These are phyloP conservation scores for Alisma plantagoaquatica DNA, from an alignment of 106 monocot genomes.

Conservation along the genomic window DNA sequence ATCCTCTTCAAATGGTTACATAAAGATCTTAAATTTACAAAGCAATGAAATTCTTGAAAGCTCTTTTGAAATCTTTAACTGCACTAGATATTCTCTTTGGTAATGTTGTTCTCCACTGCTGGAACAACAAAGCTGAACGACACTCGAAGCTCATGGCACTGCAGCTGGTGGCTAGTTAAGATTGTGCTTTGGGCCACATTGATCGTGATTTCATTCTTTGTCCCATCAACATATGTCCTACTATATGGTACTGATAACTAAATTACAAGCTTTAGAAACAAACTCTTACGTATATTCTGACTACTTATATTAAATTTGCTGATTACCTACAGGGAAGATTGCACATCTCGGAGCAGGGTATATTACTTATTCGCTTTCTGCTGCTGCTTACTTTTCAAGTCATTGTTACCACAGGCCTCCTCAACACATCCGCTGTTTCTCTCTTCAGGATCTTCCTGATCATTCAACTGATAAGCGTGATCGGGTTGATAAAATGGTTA, in stretches of 20 bases:
- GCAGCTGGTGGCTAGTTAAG: conserved; percentile 76
- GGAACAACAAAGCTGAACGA: conserved; percentile 51
- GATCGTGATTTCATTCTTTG: conserved; percentile 49
- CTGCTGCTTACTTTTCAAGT: not conserved
- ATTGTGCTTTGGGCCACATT: conserved; percentile 56
- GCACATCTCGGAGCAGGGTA: conserved; percentile 93
- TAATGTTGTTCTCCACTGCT: conserved; percentile 63
- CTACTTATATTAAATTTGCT: not conserved
- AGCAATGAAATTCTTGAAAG: not conserved
- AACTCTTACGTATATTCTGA: not conserved
- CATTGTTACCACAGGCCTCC: not conserved
- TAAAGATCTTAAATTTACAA: not conserved
- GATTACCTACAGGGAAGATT: conserved; percentile 42
- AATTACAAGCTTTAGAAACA: not conserved
- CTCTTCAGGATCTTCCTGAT: conserved; percentile 88
- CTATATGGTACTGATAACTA: conserved; percentile 45
- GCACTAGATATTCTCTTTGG: conserved; percentile 73
- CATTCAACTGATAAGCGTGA: conserved; percentile 83
- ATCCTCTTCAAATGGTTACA: conserved; percentile 32
- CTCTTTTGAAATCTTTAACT: conserved; percentile 18
- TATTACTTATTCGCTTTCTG: not conserved
- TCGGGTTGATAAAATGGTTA: conserved; percentile 87
- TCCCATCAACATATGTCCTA: conserved; percentile 58
- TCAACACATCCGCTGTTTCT: not conserved
- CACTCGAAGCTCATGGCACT: conserved; percentile 67